Conservation (phyloP, 2,329 filamentous ascomycete species). For the Fonsecaea pugnacius region DNA sequence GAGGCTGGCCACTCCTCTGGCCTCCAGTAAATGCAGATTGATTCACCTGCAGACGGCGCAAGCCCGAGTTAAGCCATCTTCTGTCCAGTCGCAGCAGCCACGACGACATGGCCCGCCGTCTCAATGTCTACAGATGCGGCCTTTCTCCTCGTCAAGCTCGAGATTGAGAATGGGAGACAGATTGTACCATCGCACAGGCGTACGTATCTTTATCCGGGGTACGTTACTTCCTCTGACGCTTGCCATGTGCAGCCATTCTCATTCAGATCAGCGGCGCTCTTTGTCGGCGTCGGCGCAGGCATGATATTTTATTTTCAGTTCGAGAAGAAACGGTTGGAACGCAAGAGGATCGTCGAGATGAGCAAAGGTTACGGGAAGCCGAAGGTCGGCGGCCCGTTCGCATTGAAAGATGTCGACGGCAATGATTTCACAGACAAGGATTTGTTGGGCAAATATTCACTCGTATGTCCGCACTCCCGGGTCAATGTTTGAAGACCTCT, state of each 20-base stretch:
- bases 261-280: constrained; percentile 84
- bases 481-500: neutral
- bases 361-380: constrained; percentile 91
- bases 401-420: constrained; percentile 80
- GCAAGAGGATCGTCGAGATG: constrained; percentile 85
- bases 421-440: constrained; percentile 75
- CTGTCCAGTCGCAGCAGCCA: constrained; percentile 3
- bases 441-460: constrained; percentile 79
- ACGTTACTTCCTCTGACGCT: constrained; percentile 24
- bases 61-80: constrained; percentile 47
- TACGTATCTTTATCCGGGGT: constrained; percentile 40
- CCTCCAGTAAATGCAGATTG: constrained; percentile 1
- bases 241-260: constrained; percentile 74
- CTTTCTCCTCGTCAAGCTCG: constrained; percentile 31
- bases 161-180: constrained; percentile 51
- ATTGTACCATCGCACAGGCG: constrained; percentile 50
- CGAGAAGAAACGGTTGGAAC: constrained; percentile 89
- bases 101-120: constrained; percentile 27
- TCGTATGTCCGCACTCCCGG: constrained; percentile 44
- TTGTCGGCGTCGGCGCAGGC: constrained; percentile 75
- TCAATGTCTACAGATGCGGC: constrained; percentile 30
- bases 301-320: constrained; percentile 89
- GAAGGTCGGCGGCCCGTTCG: constrained; percentile 88
- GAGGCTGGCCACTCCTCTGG: constrained; percentile 15
- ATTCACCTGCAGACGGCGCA: constrained; percentile 57